Percentiles rank a stretch among this genome's conserved stretches.
Evolutionary conservation across 106 monocot species (phyloP).

Genomic region (Dendrobium huoshanense): DNA sequence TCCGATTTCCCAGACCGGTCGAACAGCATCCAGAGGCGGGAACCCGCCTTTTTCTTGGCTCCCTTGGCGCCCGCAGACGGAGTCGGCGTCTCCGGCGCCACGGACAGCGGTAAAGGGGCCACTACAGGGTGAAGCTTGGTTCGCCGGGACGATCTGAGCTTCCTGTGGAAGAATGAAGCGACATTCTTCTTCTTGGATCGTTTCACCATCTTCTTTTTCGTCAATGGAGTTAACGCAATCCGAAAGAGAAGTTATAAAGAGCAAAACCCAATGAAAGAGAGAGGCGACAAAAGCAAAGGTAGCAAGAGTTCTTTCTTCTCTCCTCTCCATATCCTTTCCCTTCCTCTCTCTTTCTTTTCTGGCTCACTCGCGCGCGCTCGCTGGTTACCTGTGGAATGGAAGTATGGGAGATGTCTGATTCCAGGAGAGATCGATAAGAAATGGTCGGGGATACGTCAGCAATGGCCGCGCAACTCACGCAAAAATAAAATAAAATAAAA

Average conservation of each 20-base stretch:
- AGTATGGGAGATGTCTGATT: background rate
- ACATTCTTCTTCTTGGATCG: background rate
- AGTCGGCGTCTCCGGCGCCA: background rate
- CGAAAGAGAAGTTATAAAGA: background rate
- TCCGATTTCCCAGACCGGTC: constrained; percentile 54
- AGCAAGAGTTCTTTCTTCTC: background rate
- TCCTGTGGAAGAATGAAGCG: constrained; percentile 9
- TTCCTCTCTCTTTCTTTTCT: background rate
- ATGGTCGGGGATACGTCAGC: too few relatives aligned
- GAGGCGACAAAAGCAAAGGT: background rate
- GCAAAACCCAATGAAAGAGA: background rate
- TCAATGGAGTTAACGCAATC: background rate
- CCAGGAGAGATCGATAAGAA: too few relatives aligned
- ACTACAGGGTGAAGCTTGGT: background rate
- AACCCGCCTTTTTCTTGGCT: constrained; percentile 47
- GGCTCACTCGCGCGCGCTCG: background rate
- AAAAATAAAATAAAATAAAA: too few relatives aligned
- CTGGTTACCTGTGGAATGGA: background rate
- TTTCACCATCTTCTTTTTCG: background rate
- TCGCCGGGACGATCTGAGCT: background rate
- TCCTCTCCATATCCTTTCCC: background rate
- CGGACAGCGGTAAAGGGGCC: background rate
- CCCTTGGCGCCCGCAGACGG: constrained; percentile 5
- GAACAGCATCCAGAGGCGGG: constrained; percentile 74
- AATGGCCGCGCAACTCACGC: too few relatives aligned